Evolutionary conservation across 495 filamentous ascomycete genomes (phyloP).

Genomic region (Glonium stellatum): DNA sequence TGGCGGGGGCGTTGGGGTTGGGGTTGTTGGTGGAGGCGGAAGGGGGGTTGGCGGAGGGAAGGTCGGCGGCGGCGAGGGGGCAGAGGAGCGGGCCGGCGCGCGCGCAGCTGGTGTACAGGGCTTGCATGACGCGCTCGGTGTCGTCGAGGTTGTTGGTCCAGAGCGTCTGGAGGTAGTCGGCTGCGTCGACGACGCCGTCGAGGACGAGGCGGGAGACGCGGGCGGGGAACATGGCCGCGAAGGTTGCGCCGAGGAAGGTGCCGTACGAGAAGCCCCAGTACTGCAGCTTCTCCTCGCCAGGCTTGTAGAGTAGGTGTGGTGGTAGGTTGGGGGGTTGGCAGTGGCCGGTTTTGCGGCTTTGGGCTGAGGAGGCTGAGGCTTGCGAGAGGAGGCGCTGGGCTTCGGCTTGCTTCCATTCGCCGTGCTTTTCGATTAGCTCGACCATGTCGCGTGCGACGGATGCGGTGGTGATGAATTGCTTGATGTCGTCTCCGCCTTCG

Average conservation of each 20-base stretch:
- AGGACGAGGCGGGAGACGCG: conserved; percentile 45
- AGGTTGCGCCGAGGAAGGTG: conserved; percentile 36
- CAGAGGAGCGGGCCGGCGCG: conserved; percentile 44
- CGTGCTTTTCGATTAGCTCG: conserved; percentile 47
- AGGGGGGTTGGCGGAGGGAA: too few relatives aligned
- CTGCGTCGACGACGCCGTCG: conserved; percentile 47
- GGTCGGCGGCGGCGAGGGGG: conserved; percentile 40
- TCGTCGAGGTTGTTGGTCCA: conserved; percentile 34
- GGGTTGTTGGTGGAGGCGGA: conserved; percentile 45
- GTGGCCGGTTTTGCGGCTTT: not conserved
- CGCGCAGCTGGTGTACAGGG: conserved; percentile 50
- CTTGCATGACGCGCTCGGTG: conserved; percentile 43
- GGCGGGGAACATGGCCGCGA: conserved; percentile 49
- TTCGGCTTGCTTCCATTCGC: conserved; percentile 36
- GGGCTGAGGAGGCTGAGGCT: conserved; percentile 4
- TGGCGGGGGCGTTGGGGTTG: conserved; percentile 61
- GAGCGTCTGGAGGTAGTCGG: conserved; percentile 31
- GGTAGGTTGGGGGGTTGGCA: not conserved
- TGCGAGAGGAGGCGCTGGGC: conserved; percentile 17
- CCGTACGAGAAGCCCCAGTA: conserved; percentile 36
- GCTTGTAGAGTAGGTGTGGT: conserved; percentile 5
- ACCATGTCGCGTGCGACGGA: conserved; percentile 47
- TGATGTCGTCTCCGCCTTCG: conserved; percentile 35
- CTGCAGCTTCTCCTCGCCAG: conserved; percentile 25
- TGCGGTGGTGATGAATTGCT: conserved; percentile 43